Conservation (phyloP, 257 asterid species). For the Solanum etuberosum region DNA sequence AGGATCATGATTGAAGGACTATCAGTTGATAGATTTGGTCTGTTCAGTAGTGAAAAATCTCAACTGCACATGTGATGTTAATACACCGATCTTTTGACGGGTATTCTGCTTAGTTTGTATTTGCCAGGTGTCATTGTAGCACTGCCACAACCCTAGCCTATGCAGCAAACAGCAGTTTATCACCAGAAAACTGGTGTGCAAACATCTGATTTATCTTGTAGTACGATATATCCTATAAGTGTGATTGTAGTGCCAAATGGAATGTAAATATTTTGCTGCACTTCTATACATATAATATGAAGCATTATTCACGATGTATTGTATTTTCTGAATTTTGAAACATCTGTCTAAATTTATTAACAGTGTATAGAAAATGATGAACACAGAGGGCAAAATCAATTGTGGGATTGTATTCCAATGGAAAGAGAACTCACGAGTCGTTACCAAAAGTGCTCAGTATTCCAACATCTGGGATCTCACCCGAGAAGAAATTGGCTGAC, state of each 20-base stretch:
- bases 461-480: slow-evolving; percentile 95
- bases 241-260: background rate
- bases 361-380: background rate
- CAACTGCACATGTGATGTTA: background rate
- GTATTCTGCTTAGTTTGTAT: background rate
- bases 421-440: slow-evolving; percentile 53
- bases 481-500: slow-evolving; percentile 86
- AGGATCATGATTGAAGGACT: background rate
- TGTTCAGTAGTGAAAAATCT: background rate
- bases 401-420: background rate
- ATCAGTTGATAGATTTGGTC: background rate
- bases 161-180: background rate
- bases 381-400: background rate
- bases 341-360: background rate
- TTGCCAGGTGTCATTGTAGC: background rate
- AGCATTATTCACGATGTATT: background rate
- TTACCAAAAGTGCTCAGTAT: slow-evolving; percentile 67
- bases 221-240: background rate
- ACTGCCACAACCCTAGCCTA: background rate
- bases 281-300: background rate
- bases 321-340: background rate
- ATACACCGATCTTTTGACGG: background rate
- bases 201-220: background rate
- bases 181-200: background rate
- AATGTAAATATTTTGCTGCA: background rate